phyloP scores from a whole-genome alignment of 2,329 filamentous ascomycete species.

The Cytospora chrysosperma region DNA sequence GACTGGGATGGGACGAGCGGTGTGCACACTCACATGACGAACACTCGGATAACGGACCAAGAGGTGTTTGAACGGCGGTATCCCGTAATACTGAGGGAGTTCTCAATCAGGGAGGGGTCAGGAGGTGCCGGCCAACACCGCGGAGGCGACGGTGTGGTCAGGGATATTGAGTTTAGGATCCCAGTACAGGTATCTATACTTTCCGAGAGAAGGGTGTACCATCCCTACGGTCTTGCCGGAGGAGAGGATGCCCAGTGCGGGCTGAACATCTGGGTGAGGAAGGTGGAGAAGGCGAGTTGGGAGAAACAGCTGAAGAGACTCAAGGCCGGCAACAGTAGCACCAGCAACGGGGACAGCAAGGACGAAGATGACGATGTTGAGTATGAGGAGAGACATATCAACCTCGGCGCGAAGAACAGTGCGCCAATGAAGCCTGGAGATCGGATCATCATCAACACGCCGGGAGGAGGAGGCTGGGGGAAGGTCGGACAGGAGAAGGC shows the following conservation, averaged over 20 bases:
- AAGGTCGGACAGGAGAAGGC: constrained; percentile 56
- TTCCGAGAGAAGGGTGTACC: constrained; percentile 71
- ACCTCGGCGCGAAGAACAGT: constrained; percentile 77
- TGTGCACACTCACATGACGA: constrained; percentile 85
- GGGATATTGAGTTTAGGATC: constrained; percentile 79
- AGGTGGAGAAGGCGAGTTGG: constrained; percentile 58
- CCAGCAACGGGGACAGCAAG: constrained; percentile 26
- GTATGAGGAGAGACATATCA: constrained; percentile 63
- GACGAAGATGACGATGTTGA: constrained; percentile 37
- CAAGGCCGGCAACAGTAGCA: constrained; percentile 30
- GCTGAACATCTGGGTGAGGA: constrained; percentile 83
- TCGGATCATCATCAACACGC: constrained; percentile 73
- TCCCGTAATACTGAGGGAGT: constrained; percentile 69
- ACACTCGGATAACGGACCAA: constrained; percentile 78
- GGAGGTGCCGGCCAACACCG: constrained; percentile 64
- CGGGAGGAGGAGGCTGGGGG: constrained; percentile 79
- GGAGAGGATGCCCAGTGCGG: constrained; percentile 78
- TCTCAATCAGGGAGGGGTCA: constrained; percentile 61
- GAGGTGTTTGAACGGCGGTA: constrained; percentile 79
- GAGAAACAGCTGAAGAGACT: constrained; percentile 44
- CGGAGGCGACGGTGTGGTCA: constrained; percentile 74
- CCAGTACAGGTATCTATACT: constrained; percentile 77
- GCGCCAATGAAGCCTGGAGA: constrained; percentile 75
- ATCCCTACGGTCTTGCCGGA: constrained; percentile 80
- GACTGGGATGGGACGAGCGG: constrained; percentile 72